Conservation (phyloP, 2,329 filamentous ascomycete species). For the Graphium sp. region DNA sequence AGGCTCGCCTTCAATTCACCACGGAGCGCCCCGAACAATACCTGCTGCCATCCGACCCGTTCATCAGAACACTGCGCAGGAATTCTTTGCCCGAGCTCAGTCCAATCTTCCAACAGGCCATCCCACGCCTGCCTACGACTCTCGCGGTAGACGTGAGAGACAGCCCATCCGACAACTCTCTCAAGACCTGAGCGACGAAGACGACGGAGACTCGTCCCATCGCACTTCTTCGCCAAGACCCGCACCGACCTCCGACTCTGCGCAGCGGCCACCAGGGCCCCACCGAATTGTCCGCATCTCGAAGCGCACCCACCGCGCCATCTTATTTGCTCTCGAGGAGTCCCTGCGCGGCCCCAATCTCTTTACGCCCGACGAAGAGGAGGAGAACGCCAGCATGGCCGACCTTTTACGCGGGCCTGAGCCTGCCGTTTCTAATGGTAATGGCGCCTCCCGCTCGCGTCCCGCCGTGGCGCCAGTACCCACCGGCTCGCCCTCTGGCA, state of each 20-base stretch:
- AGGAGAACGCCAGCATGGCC: conserved; percentile 87
- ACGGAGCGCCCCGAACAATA: no score
- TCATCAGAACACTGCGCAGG: no score
- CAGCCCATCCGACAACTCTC: conserved; percentile 21
- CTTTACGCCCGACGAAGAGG: conserved; percentile 69
- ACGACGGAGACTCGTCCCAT: conserved; percentile 18
- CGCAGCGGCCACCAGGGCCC: conserved; percentile 18
- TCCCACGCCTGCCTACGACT: no score
- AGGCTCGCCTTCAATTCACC: no score
- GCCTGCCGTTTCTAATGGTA: conserved; percentile 36
- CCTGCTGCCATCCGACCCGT: no score
- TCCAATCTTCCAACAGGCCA: conserved; percentile 6
- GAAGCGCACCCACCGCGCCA: conserved; percentile 70
- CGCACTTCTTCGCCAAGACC: conserved; percentile 11
- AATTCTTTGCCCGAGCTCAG: conserved; percentile 3
- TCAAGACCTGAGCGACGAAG: conserved; percentile 29
- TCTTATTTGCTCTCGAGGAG: conserved; percentile 85
- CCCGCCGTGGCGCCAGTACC: conserved; percentile 29
- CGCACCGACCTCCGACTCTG: conserved; percentile 12
- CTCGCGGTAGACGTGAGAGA: no score
- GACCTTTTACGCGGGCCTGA: conserved; percentile 51
- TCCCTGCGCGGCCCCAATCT: conserved; percentile 66
- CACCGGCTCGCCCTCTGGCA: conserved; percentile 42
- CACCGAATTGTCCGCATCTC: conserved; percentile 51
- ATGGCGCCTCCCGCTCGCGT: conserved; percentile 26